Evolutionary conservation across 2,329 filamentous ascomycete species (phyloP).

Genomic region (Alternaria longipes): DNA sequence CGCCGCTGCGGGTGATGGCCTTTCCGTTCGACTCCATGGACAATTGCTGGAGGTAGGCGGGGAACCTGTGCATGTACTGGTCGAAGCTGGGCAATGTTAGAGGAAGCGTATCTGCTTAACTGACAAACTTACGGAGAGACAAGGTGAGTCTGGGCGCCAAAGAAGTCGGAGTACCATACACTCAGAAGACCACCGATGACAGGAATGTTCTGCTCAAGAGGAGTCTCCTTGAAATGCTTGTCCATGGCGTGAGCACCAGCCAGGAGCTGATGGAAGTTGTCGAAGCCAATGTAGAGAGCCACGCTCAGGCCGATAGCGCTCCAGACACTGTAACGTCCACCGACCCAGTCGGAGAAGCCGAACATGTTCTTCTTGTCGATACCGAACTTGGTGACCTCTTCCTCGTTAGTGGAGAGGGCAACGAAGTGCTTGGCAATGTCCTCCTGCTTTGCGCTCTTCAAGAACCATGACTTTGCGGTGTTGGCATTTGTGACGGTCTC

Average conservation of each 20-base stretch:
- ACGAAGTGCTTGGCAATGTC: slow-evolving; percentile 98
- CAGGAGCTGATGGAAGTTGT: slow-evolving; percentile 98
- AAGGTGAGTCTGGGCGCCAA: slow-evolving; percentile 95
- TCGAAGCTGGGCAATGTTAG: slow-evolving; percentile 72
- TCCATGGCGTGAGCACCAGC: slow-evolving; percentile 97
- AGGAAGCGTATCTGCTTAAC: background rate
- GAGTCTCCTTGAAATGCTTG: slow-evolving; percentile 93
- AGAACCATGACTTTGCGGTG: slow-evolving; percentile 96
- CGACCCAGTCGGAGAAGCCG: slow-evolving; percentile 98
- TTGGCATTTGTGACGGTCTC: slow-evolving; percentile 98
- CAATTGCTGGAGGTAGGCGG: slow-evolving; percentile 97
- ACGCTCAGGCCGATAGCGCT: slow-evolving; percentile 97
- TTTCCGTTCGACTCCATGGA: slow-evolving; percentile 99
- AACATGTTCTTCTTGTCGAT: slow-evolving; percentile 99
- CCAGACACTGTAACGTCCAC: slow-evolving; percentile 98
- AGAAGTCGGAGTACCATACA: slow-evolving; percentile 99
- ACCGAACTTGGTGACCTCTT: slow-evolving; percentile 96
- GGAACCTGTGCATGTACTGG: slow-evolving; percentile 99
- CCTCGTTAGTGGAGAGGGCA: slow-evolving; percentile 93
- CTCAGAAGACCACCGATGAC: slow-evolving; percentile 90
- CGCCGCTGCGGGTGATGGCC: slow-evolving; percentile 86
- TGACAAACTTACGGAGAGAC: slow-evolving; percentile 81
- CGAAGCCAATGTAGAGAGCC: slow-evolving; percentile 91
- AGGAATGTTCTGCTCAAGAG: slow-evolving; percentile 94
- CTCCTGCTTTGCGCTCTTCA: slow-evolving; percentile 80